Evolutionary conservation across 371 early-diverging fungal species (phyloP), one percentile per base, ranked within the genome.

Genomic region (Rhizopus arrhizus): DNA sequence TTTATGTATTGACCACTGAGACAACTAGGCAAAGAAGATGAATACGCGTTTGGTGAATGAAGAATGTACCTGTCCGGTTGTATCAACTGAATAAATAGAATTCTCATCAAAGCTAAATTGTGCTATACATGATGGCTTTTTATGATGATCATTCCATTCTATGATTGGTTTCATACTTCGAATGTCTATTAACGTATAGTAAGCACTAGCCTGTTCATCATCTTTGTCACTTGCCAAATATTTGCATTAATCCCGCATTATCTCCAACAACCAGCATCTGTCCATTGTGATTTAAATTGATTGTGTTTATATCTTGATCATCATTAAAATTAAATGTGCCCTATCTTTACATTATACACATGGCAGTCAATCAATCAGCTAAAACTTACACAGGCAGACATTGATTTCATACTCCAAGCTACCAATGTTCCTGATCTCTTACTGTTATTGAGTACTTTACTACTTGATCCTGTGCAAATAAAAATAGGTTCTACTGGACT

Each of bases 101-200:
- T 80, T 87, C 55, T 87, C 88, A 45, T 87, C 88, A 75, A 87
- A 87, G 38, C 85, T 87, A 56, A 86, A 87, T 40, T 81, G 84
- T 34, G 86, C 84, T 1, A 79, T 79, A 54, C 84, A 78, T 8
- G 83, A 73, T 5, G 81, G 65, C 9, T 64, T 59, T 29, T 48
- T 22, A 10, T 15, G 10, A 6, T 57, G 10, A 6, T 57, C 56
- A 3, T 76, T 75, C 88, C 88, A 87, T 47, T 85, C 82, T 70
- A 85, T 80, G 49, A 87, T 87, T 0, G 76, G 64, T 36, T 80
- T 77, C 65, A 87, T 73, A 1, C 81, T 81, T 46, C 84, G 77
- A 22, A 83, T 77, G 64, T 87, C 85, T 82, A 53, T 4, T 40
- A 46, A 16, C 43, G n/a, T 29, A 36, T 12, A 33, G 42, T 0